Base-by-base conservation (phyloP, 306 rosid genomes). In the Fagus crenata region DNA sequence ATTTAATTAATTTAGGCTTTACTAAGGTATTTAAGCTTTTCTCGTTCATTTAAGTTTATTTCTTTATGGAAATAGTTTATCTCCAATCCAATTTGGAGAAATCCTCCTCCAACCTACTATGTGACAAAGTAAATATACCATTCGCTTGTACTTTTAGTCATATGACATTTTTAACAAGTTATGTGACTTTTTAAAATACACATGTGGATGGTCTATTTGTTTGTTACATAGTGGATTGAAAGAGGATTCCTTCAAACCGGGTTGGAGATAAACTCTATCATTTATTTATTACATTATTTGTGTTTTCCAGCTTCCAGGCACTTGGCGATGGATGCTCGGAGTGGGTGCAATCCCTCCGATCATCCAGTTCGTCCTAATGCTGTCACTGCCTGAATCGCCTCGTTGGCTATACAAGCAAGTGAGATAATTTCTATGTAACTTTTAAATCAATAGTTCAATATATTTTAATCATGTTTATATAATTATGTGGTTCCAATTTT, bases 291-390 rank as follows among this genome's bases (percentile, higher is more conserved):
- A 3, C 11, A 13, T 42, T 42, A 6, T 6, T 43, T 43, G 2
- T 56, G 41, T 83, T 41, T 55, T 86, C 80, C 77, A 93, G 97
- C 81, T 86, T 0, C 82, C 79, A 1, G 90, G 93, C 56, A 89
- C 97, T 1, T 92, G 98, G 98, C 96, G 98, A 61, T 89, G 91
- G 85, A 92, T 94, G 98, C 89, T 94, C 72, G 97, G 97, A 35
- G 89, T 92, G 31, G 93, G 97, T 2, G 96, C 86, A 46, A 7
- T 92, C 39, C 98, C 96, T 0, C 89, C 97, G 33, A 0, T 86
- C 15, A 40, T 94, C 69, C 97, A 93, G 81, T 92, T 94, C 61
- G 3, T 84, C 18, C 60, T 92, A 56, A 89, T 94, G 98, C 65
- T 74, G 46, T 86, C 89, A 3, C 97, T 94, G 41, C 97, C 96